Evolutionary conservation across 306 rosid genomes (phyloP).

Genomic region (Fagus sylvatica): DNA sequence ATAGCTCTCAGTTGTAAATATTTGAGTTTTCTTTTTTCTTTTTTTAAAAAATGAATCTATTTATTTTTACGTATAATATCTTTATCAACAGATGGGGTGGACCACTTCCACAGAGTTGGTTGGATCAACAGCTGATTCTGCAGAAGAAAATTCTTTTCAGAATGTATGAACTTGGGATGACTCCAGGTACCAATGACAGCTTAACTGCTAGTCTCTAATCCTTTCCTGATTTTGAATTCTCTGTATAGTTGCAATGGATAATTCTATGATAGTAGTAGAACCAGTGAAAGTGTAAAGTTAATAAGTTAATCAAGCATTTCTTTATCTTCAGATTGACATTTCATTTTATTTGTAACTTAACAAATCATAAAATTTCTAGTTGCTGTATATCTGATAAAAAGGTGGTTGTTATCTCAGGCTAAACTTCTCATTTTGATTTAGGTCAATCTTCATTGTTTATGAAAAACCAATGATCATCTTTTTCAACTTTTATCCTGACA

Average conservation of each 20-base stretch:
- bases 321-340: neutral
- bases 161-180: slow-evolving; percentile 93
- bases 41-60: neutral
- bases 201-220: neutral
- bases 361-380: too few species aligned
- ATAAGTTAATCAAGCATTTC: neutral
- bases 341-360: neutral
- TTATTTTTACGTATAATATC: neutral
- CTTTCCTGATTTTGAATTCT: slow-evolving; percentile 1
- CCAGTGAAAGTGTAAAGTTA: neutral
- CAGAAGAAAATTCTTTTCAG: slow-evolving; percentile 76
- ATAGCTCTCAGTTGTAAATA: slow-evolving; percentile 8
- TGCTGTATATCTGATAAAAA: too few species aligned
- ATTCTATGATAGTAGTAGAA: neutral
- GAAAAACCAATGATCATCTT: neutral
- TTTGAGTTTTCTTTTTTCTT: neutral
- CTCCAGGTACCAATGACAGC: slow-evolving; percentile 62
- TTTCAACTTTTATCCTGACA: neutral
- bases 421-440: neutral
- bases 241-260: slow-evolving; percentile 3
- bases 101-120: slow-evolving; percentile 89
- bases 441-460: neutral
- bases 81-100: slow-evolving; percentile 80
- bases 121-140: slow-evolving; percentile 71
- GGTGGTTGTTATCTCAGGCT: too few species aligned